Evolutionary conservation across 768 basidiomycete genomes (phyloP), one percentile per base, ranked within the genome.

Genomic region (Lactifluus hygrophoroides): DNA sequence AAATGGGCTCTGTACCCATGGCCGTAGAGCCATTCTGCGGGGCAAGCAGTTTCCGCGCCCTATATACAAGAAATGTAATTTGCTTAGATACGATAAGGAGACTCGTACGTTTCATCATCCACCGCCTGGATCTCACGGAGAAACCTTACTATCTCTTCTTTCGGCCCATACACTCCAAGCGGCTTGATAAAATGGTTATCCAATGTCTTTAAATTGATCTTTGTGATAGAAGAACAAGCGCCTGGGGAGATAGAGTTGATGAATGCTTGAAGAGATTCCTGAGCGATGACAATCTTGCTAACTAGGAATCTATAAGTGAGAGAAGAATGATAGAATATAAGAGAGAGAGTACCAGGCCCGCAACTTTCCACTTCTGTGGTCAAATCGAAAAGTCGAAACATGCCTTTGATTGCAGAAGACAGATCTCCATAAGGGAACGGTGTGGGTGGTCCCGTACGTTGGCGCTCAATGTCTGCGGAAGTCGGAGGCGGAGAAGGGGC

Each of bases 201-300:
- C 11, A 85, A 71, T 0, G 69, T 66, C 42, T 73, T 73, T 66
- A 84, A 84, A 61, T 83, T 73, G 55, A 84, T 76, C 59, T 74
- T 78, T 1, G 79, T 82, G 48, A 82, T 69, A 0, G 79, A 78
- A 1, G 63, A 56, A 63, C 80, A 84, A 3, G 83, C 75, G 0
- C 78, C 76, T 0, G 81, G 80, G 43, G 63, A 71, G 13, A 82
- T 43, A n/a, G 64, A 66, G 46, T 83, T 79, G 62, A 80, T 73
- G 45, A 83, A 75, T 3, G 69, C 58, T 58, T 70, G 68, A 8
- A 85, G 68, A 1, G 79, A 77, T 3, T 74, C 70, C 65, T 82
- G 79, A 2, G 73, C 71, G 27, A 84, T 83, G 67, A 84, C 77
- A 35, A 84, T 75, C 64, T 85, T 84, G 61, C 82, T 80, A 43